These are phyloP conservation scores for Parathielavia appendiculata DNA, from an alignment of 495 filamentous ascomycete genomes.

Conservation along the genomic window DNA sequence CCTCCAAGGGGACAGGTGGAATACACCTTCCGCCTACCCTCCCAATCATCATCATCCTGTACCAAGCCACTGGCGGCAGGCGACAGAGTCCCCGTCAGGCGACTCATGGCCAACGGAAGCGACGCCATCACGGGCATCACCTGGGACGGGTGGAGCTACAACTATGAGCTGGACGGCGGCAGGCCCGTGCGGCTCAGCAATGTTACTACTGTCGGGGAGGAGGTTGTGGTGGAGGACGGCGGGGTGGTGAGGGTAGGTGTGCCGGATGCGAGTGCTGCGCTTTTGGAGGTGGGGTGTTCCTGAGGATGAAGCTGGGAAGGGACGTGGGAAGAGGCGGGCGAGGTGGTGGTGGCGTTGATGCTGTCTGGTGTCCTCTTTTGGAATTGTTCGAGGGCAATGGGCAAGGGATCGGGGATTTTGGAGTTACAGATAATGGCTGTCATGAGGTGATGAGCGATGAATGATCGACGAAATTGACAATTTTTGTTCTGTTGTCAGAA, in stretches of 20 bases:
- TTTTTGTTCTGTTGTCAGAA: neutral
- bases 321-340: neutral
- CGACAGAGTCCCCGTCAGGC: too few relatives aligned
- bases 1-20: slow-evolving; percentile 28
- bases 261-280: slow-evolving; percentile 48
- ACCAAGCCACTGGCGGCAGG: too few relatives aligned
- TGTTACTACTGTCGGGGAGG: slow-evolving; percentile 53
- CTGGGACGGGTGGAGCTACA: slow-evolving; percentile 60
- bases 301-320: neutral
- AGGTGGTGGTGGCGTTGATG: neutral
- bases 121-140: slow-evolving; percentile 59
- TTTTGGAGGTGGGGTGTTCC: slow-evolving; percentile 38
- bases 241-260: slow-evolving; percentile 47
- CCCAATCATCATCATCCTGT: too few relatives aligned
- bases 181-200: slow-evolving; percentile 52
- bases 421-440: too few relatives aligned
- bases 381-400: neutral
- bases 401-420: too few relatives aligned
- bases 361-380: neutral
- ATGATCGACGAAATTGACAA: neutral
- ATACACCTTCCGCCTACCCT: slow-evolving; percentile 47
- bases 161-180: slow-evolving; percentile 54
- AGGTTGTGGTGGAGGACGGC: slow-evolving; percentile 33
- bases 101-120: slow-evolving; percentile 57
- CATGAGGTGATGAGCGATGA: too few relatives aligned